phyloP scores from a whole-genome alignment of 805 yeast genomes.

The Hanseniaspora hatyaiensis region DNA sequence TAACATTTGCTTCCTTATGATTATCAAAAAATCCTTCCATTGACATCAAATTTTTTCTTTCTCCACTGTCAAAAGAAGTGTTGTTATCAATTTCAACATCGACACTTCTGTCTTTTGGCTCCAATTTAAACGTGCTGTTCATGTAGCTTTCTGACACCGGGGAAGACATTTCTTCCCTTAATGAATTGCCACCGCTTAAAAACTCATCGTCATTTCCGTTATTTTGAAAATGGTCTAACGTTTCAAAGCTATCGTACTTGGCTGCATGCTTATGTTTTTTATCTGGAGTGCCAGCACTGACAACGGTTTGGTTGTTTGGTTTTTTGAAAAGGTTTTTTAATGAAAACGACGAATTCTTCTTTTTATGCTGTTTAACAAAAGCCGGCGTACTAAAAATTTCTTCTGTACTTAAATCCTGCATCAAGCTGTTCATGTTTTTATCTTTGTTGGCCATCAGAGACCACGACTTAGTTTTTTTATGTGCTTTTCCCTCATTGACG shows the following conservation, averaged over 20 bases:
- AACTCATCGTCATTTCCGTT: conserved; percentile 14
- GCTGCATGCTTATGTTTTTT: not conserved
- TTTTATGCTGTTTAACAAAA: conserved; percentile 22
- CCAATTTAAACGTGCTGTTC: too few relatives aligned
- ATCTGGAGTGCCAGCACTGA: not conserved
- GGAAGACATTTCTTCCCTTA: not conserved
- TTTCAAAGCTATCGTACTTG: conserved; percentile 11
- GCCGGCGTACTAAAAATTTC: conserved; percentile 10
- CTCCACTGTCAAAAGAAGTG: too few relatives aligned
- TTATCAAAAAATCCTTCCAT: not conserved
- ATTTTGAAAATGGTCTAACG: conserved; percentile 9
- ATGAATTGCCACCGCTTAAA: not conserved
- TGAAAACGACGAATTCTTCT: conserved; percentile 25
- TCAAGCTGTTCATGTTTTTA: not conserved
- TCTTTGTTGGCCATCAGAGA: not conserved
- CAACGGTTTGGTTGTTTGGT: conserved; percentile 20
- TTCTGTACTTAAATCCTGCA: conserved; percentile 12
- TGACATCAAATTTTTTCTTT: conserved; percentile 8
- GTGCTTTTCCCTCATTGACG: not conserved
- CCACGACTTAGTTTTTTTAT: conserved; percentile 15
- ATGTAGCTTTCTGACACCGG: too few relatives aligned
- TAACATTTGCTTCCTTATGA: not conserved
- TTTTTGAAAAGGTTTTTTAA: conserved; percentile 27
- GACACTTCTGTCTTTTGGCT: too few relatives aligned
- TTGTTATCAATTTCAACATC: too few relatives aligned